Evolutionary conservation across 2,329 filamentous ascomycete species (phyloP), one percentile per base, ranked within the genome.

Genomic region (Penicillium sumatraense): DNA sequence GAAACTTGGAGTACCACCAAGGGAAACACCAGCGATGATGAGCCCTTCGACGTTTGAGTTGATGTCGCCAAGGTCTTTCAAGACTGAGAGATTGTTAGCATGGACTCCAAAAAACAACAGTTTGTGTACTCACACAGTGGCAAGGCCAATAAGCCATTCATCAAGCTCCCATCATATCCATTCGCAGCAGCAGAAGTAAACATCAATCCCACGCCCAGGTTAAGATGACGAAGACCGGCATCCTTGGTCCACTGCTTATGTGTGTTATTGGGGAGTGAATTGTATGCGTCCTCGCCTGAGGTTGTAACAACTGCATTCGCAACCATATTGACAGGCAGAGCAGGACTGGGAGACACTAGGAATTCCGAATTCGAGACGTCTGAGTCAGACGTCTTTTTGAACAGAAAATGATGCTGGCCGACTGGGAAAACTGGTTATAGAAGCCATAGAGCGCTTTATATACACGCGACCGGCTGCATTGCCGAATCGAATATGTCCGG

Each of bases 101-200:
- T 7, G 13, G 16, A 5, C 6, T 16, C 18, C 14, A 20, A 33
- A 18, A 27, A 20, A 33, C n/a, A 27, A 14, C 38, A 26, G 36
- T 40, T 27, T 50, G 56, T 23, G 13, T 27, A n/a, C 38, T 14
- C 16, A 65, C 63, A 65, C 51, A 64, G 56, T 21, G 61, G 61
- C 33, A 65, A 53, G 16, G 64, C 63, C 9, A 64, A 40, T 10
- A 65, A 50, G 27, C 63, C 60, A 35, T 65, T 65, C 48, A 65
- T 65, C 56, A 62, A 61, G 23, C 63, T 65, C 16, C 59, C 61
- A 57, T 63, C 62, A 33, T 64, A 65, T 36, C 63, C 63, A 6
- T 61, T 56, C 4, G 63, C 64, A 49, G 63, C 61, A n/a, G 63
- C 64, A 21, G 63, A 61, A 47, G 63, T 56, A 20, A 65, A 47